Base-by-base conservation (phyloP, 495 filamentous ascomycete species). In the Talaromyces stipitatus region DNA sequence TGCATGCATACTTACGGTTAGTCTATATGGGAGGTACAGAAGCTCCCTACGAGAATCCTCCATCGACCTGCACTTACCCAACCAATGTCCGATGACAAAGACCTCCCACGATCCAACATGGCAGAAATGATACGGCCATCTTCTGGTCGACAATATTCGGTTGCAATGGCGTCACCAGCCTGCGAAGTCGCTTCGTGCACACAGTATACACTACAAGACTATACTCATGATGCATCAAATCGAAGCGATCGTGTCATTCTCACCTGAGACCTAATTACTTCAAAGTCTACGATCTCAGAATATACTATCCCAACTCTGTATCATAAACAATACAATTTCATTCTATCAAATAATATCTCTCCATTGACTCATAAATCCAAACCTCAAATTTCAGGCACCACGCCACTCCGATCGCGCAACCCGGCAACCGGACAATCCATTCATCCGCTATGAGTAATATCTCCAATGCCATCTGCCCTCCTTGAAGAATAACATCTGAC, bases 401-500 rank as follows among this genome's bases (percentile, higher is more conserved):
- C 23, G 6, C 24, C 22, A 10, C 32, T 45, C 52, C 52, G 52
- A 45, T 55, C 3, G 18, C 52, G 54, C 54, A 55, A 55, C 7
- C 29, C 36, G 54, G 23, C n/a, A 36, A 9, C 14, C 51, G 32
- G 54, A 41, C 9, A 23, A 38, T 41, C 36, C 24, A 20, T 55
- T 55, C 3, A 45, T 55, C 55, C 55, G 47, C 47, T 57, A 33
- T 51, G 55, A 51, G 55, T 57, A 36, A 38, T 50, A 36, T n/a
- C n/a, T n/a, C n/a, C n/a, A n/a, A n/a, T n/a, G 14, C 24, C 26
- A 18, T 47, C 24, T 18, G 20, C 6, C 16, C 11, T 55, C 14
- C 16, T 4, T 46, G n/a, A n/a, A n/a, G n/a, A n/a, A n/a, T n/a
- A n/a, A 41, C n/a, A 1, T 18, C 36, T 41, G 36, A 41, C 36